A percentile compares a stretch with the other conserved stretches of the same genome.
Conservation (phyloP, 495 filamentous ascomycete genomes). For the Tuber umbilicatum region DNA sequence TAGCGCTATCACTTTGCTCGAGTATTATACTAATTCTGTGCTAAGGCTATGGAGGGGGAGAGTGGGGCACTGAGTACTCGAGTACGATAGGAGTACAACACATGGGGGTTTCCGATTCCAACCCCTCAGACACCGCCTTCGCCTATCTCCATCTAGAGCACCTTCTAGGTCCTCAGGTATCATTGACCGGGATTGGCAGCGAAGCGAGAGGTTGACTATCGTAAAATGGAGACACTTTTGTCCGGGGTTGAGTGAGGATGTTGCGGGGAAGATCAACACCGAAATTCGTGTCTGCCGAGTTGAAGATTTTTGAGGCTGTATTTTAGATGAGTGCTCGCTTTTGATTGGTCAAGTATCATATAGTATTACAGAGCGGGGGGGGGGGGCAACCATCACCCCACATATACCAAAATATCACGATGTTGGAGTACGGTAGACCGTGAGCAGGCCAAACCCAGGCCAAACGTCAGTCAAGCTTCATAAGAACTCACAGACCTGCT, state of each 20-base stretch:
- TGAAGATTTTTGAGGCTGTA: background rate
- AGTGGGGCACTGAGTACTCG: background rate
- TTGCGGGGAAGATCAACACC: background rate
- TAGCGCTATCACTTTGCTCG: background rate
- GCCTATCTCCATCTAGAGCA: background rate
- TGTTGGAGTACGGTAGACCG: no score
- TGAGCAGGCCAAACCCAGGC: no score
- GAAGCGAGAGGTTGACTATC: background rate
- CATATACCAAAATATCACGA: no score
- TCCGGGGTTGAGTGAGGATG: background rate
- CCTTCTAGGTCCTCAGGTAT: background rate
- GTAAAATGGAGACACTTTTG: background rate
- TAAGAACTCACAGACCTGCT: no score
- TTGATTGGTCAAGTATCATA: no score
- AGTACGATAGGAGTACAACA: background rate
- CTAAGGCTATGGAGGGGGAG: background rate
- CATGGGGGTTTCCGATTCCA: background rate
- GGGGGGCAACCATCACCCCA: no score
- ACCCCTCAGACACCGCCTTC: background rate
- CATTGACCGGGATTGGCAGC: background rate
- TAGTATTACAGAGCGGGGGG: no score
- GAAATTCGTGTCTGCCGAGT: background rate
- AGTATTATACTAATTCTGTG: background rate
- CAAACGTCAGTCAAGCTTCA: no score
- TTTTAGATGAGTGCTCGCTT: background rate